A percentile compares a stretch with the other conserved stretches of the same genome.
Evolutionary conservation across 306 rosid genomes (phyloP).

Genomic region (Crataegus laevigata): DNA sequence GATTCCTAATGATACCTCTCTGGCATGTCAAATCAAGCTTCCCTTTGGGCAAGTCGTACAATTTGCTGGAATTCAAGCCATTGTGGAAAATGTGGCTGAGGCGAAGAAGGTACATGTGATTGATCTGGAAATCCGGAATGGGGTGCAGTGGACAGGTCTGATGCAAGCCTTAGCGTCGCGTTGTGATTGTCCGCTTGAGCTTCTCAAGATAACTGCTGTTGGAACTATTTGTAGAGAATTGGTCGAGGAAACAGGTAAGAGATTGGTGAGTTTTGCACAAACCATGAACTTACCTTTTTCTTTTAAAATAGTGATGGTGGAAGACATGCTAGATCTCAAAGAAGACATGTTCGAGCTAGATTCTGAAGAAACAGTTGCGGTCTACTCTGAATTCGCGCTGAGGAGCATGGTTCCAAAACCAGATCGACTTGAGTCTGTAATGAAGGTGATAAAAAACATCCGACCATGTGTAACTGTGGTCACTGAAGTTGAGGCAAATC

Average conservation of each 20-base stretch:
- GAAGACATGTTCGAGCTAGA: slow-evolving; percentile 34
- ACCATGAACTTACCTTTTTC: slow-evolving; percentile 39
- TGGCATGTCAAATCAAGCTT: slow-evolving; percentile 20
- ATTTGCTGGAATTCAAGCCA: slow-evolving; percentile 33
- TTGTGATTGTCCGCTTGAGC: slow-evolving; percentile 13
- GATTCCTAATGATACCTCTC: slow-evolving; percentile 8
- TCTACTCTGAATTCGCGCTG: slow-evolving; percentile 23
- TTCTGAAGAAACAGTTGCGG: slow-evolving; percentile 34
- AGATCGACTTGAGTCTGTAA: slow-evolving; percentile 38
- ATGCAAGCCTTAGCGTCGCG: slow-evolving; percentile 33
- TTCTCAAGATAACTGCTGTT: slow-evolving; percentile 29
- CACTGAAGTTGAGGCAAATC: slow-evolving; percentile 48
- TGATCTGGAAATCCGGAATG: slow-evolving; percentile 23
- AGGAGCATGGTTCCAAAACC: slow-evolving; percentile 29
- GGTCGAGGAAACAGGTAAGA: slow-evolving; percentile 20
- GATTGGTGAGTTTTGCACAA: slow-evolving; percentile 29
- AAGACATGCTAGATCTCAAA: slow-evolving; percentile 36
- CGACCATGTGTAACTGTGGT: slow-evolving; percentile 43
- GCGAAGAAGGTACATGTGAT: slow-evolving; percentile 34
- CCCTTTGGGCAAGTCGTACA: slow-evolving; percentile 22
- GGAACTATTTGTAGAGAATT: slow-evolving; percentile 10
- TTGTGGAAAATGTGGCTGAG: slow-evolving; percentile 20
- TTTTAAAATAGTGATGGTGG: slow-evolving; percentile 36
- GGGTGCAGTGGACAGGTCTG: slow-evolving; percentile 28
- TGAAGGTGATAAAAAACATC: slow-evolving; percentile 37